Evolutionary conservation across 2,329 filamentous ascomycete genomes (phyloP).

Genomic region (Fusarium odoratissimum): DNA sequence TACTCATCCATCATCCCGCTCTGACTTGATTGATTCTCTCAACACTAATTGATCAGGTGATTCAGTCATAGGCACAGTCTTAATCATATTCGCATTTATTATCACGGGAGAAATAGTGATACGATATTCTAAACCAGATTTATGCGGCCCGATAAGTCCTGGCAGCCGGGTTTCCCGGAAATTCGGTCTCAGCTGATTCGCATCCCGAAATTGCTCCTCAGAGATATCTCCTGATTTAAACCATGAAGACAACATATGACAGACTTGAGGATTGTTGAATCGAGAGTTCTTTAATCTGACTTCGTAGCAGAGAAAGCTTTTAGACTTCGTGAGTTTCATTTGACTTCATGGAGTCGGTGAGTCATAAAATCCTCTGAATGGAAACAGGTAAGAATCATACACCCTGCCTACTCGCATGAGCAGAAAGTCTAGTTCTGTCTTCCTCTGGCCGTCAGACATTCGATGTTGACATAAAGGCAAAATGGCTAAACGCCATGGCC

Average conservation of each 20-base stretch:
- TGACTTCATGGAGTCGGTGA: background rate
- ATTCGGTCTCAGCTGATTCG: background rate
- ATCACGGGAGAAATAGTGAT: background rate
- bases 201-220: background rate
- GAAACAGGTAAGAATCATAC: background rate
- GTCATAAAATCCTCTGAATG: rapidly evolving
- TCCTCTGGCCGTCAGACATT: background rate
- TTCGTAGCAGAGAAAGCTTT: too few species aligned
- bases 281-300: rapidly evolving
- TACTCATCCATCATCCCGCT: background rate
- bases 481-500: background rate
- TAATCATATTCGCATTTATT: background rate
- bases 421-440: rapidly evolving
- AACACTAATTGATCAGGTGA: background rate
- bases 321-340: background rate
- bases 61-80: background rate
- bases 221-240: rapidly evolving
- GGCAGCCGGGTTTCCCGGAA: background rate
- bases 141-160: constrained; percentile 1
- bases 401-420: rapidly evolving
- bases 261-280: rapidly evolving
- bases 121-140: background rate
- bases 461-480: background rate
- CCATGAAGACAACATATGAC: background rate
- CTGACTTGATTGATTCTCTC: too few species aligned